Evolutionary conservation across 2,329 filamentous ascomycete genomes (phyloP).

Genomic region (Hymenoscyphus fructigenus): DNA sequence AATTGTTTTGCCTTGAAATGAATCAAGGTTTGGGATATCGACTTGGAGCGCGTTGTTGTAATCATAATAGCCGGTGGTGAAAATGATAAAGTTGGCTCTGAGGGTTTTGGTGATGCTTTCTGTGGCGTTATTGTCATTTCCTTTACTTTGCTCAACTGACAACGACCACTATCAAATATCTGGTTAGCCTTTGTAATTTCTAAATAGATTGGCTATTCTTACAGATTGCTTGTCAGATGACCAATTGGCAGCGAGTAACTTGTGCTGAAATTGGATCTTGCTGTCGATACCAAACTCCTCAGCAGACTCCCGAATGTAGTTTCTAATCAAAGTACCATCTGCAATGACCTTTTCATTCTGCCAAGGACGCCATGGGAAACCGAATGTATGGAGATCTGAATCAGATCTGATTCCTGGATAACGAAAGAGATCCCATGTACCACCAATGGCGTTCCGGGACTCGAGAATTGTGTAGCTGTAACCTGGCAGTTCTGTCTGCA

Average conservation of each 20-base stretch:
- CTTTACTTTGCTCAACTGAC: constrained; percentile 39
- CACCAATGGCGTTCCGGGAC: constrained; percentile 63
- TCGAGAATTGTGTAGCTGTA: constrained; percentile 67
- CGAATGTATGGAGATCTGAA: constrained; percentile 61
- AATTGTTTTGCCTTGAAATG: constrained; percentile 58
- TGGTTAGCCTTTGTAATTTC: neutral
- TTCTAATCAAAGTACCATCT: constrained; percentile 49
- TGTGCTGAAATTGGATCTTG: constrained; percentile 53
- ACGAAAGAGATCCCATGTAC: constrained; percentile 77
- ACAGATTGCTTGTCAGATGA: constrained; percentile 47
- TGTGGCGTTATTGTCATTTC: constrained; percentile 29
- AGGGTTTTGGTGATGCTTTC: constrained; percentile 27
- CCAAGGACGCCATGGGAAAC: constrained; percentile 72
- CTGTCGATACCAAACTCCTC: constrained; percentile 52
- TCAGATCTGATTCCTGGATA: constrained; percentile 72
- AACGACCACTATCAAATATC: constrained; percentile 47
- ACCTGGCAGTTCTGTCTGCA: constrained; percentile 56
- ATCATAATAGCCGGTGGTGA: constrained; percentile 64
- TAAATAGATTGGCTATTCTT: neutral
- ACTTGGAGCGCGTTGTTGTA: constrained; percentile 54
- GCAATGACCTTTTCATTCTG: constrained; percentile 50
- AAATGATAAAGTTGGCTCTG: constrained; percentile 50
- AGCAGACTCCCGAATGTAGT: constrained; percentile 55
- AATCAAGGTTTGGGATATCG: constrained; percentile 56
- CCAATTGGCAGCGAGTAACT: constrained; percentile 53